Evolutionary conservation across 805 yeast genomes (phyloP).

Genomic region (Saccharomyces eubayanus): DNA sequence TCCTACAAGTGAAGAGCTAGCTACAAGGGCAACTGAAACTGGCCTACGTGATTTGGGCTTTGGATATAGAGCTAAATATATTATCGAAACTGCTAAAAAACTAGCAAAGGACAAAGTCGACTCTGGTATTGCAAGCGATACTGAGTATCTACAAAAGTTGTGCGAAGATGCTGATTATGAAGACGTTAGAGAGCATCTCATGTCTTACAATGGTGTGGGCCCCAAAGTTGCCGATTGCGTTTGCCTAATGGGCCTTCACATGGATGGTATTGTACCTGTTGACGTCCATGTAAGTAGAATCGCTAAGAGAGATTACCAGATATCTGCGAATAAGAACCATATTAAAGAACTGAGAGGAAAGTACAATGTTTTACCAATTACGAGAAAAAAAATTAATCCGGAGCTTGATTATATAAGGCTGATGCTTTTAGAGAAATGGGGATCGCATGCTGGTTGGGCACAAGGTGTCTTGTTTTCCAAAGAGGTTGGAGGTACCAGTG

Average conservation of each 20-base stretch:
- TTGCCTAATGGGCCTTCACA: conserved; percentile 56
- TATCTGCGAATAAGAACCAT: conserved; percentile 29
- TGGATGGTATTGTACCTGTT: conserved; percentile 83
- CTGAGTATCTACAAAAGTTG: conserved; percentile 32
- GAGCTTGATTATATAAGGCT: conserved; percentile 43
- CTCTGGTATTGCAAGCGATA: conserved; percentile 17
- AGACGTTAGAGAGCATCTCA: conserved; percentile 33
- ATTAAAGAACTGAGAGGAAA: conserved; percentile 22
- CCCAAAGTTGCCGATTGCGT: conserved; percentile 98
- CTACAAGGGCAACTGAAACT: conserved; percentile 36
- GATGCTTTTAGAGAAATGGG: conserved; percentile 66
- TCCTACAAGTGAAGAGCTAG: conserved; percentile 55
- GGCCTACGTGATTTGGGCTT: conserved; percentile 45
- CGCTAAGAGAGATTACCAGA: conserved; percentile 72
- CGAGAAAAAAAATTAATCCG: conserved; percentile 27
- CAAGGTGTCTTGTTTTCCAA: conserved; percentile 89
- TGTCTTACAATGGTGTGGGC: conserved; percentile 79
- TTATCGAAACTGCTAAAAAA: conserved; percentile 63
- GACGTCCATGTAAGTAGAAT: conserved; percentile 93
- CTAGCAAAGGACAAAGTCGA: conserved; percentile 33
- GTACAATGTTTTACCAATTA: conserved; percentile 22
- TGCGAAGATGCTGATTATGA: conserved; percentile 36
- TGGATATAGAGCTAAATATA: conserved; percentile 89
- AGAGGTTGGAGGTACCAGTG: conserved; percentile 70
- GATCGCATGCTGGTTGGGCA: conserved; percentile 96